Evolutionary conservation across 148 eudicot species (phyloP).

Genomic region (Vaccinium macrocarpon): DNA sequence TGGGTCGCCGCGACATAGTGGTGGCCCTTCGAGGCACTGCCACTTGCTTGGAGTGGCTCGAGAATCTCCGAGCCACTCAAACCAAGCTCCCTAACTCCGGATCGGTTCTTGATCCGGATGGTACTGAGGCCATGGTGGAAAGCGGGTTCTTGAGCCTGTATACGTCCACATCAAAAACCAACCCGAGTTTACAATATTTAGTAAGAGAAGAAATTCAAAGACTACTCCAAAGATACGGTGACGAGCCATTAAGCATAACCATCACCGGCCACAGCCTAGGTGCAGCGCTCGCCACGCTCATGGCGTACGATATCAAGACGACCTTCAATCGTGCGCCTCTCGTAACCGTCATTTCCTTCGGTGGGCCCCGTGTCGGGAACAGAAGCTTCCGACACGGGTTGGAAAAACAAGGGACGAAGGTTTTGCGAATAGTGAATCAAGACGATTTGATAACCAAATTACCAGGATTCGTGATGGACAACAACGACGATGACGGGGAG

Average conservation of each 20-base stretch:
- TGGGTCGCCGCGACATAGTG: slow-evolving; percentile 83
- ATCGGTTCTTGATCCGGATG: not conserved
- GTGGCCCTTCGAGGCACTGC: slow-evolving; percentile 82
- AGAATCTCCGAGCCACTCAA: slow-evolving; percentile 67
- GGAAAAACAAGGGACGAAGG: slow-evolving; percentile 63
- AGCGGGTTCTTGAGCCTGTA: slow-evolving; percentile 76
- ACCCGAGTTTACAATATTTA: slow-evolving; percentile 48
- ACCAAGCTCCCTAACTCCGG: slow-evolving; percentile 32
- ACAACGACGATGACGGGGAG: not conserved
- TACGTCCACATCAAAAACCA: slow-evolving; percentile 39
- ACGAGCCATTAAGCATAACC: slow-evolving; percentile 63
- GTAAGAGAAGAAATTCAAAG: slow-evolving; percentile 45
- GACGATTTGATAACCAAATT: slow-evolving; percentile 71
- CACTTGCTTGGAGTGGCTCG: slow-evolving; percentile 83
- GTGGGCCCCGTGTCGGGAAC: slow-evolving; percentile 87
- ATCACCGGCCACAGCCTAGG: slow-evolving; percentile 89
- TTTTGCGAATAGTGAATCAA: slow-evolving; percentile 69
- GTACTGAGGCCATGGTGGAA: slow-evolving; percentile 56
- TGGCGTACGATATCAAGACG: slow-evolving; percentile 71
- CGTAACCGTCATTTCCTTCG: slow-evolving; percentile 78
- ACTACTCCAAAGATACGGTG: slow-evolving; percentile 39
- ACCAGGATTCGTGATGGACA: slow-evolving; percentile 64
- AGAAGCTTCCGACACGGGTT: slow-evolving; percentile 47
- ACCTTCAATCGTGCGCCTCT: slow-evolving; percentile 39
- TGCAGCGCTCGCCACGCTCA: slow-evolving; percentile 76